Conservation (phyloP, 78 protist species). For the Anaeramoeba flamelloides region DNA sequence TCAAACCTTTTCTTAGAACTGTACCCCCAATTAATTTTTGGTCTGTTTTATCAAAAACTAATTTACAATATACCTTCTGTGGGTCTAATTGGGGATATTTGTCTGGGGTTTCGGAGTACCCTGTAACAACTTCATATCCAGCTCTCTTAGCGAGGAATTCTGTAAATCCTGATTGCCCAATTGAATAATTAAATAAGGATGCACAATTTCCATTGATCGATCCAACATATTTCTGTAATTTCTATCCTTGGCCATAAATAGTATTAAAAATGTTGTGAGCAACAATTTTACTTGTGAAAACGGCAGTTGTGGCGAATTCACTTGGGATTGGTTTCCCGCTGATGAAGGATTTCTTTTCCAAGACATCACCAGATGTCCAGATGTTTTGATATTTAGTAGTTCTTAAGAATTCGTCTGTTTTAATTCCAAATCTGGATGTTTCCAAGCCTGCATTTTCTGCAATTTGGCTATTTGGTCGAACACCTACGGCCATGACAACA, state of each 20-base stretch:
- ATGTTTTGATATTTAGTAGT: not conserved
- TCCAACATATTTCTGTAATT: not conserved
- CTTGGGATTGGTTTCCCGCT: not conserved
- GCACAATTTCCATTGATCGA: not conserved
- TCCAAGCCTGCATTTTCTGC: not conserved
- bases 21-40: not conserved
- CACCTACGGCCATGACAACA: not conserved
- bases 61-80: not conserved
- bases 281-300: not conserved
- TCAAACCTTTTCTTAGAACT: not conserved
- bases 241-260: too few relatives aligned
- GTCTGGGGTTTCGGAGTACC: not conserved
- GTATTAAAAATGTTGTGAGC: not conserved
- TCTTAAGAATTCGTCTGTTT: not conserved
- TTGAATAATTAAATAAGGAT: not conserved
- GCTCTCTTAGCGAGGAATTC: not conserved
- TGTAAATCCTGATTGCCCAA: not conserved
- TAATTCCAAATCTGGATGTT: not conserved
- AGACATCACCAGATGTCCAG: not conserved
- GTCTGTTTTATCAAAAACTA: not conserved
- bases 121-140: not conserved
- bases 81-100: not conserved
- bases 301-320: not conserved
- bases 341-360: not conserved
- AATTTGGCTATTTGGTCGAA: not conserved